Percentiles rank a stretch among this genome's conserved stretches.
Evolutionary conservation across 164 flowering plant genomes (phyloP).

Genomic region (Chimonanthus salicifolius): DNA sequence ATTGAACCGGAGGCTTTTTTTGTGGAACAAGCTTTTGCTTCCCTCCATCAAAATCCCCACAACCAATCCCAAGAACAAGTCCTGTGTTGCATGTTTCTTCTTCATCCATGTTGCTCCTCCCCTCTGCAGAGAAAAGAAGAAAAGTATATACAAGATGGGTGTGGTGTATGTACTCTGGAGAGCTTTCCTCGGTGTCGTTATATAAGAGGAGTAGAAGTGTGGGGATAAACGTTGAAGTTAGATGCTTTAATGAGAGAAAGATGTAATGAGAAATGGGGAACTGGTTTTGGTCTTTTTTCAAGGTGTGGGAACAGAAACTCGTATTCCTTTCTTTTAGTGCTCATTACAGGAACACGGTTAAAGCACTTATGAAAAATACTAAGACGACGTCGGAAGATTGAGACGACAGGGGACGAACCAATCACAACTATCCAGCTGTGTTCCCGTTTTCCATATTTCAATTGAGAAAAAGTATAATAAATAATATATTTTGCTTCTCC

Average conservation of each 20-base stretch:
- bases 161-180: neutral
- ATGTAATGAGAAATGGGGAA: neutral
- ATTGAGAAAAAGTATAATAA: no score
- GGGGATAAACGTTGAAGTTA: neutral
- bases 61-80: conserved; percentile 16
- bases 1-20: conserved; percentile 3
- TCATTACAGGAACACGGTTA: no score
- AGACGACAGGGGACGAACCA: no score
- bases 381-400: no score
- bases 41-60: neutral
- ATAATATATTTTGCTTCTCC: no score
- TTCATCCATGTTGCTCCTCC: conserved; percentile 14
- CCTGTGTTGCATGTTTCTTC: conserved; percentile 13
- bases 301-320: neutral
- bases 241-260: neutral
- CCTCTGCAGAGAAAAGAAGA: neutral
- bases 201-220: neutral
- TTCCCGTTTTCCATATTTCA: no score
- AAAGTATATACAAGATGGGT: neutral
- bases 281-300: neutral
- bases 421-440: no score
- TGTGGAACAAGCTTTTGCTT: neutral
- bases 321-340: no score
- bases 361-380: no score
- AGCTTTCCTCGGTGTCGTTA: neutral